phyloP scores from a whole-genome alignment of 2,329 filamentous ascomycete genomes.

The Colletotrichum navitas region DNA sequence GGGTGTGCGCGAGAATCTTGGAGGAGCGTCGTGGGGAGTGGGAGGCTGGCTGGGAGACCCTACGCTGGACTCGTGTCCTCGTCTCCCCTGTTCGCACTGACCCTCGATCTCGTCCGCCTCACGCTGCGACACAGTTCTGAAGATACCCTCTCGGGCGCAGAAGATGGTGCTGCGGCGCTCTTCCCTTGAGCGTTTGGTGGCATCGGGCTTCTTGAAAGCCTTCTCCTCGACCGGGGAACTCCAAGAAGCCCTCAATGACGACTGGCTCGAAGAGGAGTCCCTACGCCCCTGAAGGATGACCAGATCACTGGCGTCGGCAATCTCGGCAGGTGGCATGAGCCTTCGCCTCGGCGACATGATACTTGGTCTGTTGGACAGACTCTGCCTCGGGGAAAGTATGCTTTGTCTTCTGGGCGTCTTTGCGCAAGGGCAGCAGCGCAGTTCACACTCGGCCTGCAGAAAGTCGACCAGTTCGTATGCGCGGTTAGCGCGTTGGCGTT shows the following conservation, averaged over 20 bases:
- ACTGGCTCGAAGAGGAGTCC: constrained; percentile 26
- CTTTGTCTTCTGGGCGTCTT: constrained; percentile 53
- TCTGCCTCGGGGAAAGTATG: constrained; percentile 52
- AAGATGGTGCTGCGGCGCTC: constrained; percentile 68
- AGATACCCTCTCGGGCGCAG: constrained; percentile 72
- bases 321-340: constrained; percentile 51
- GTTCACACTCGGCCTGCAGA: constrained; percentile 79
- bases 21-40: constrained; percentile 51
- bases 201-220: constrained; percentile 41
- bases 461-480: constrained; percentile 82
- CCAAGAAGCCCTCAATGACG: constrained; percentile 48
- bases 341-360: constrained; percentile 52
- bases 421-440: constrained; percentile 74
- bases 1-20: constrained; percentile 68
- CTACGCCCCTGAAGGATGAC: constrained; percentile 54
- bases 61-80: constrained; percentile 37
- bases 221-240: constrained; percentile 45
- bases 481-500: constrained; percentile 73
- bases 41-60: constrained; percentile 48
- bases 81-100: constrained; percentile 46
- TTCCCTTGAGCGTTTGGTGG: constrained; percentile 48
- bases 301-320: constrained; percentile 58
- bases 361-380: constrained; percentile 52
- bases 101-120: constrained; percentile 61
- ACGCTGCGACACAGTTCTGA: constrained; percentile 69